phyloP scores from a whole-genome alignment of 345 rosid species.

The Pugionium dolabratum region DNA sequence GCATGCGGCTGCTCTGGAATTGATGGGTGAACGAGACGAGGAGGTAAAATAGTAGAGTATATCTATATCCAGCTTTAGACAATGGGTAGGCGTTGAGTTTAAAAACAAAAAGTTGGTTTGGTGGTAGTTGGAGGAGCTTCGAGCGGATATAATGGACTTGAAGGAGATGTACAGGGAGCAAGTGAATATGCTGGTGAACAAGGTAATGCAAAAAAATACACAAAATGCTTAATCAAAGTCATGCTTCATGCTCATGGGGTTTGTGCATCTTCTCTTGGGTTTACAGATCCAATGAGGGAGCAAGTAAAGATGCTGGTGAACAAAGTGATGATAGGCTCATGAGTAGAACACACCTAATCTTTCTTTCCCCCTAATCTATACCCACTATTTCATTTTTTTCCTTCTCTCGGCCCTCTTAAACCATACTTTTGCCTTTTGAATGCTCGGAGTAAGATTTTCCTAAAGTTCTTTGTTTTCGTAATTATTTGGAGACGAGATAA shows the following conservation, averaged over 20 bases:
- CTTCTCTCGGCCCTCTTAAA: background rate
- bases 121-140: conserved; percentile 95
- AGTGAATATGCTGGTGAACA: conserved; percentile 94
- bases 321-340: conserved; percentile 23
- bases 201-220: conserved; percentile 50
- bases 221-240: conserved; percentile 10
- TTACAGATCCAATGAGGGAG: conserved; percentile 39
- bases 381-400: background rate
- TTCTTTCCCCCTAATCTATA: conserved; percentile 23
- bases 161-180: conserved; percentile 99
- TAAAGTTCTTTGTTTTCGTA: conserved; percentile 2
- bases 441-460: background rate
- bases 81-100: conserved; percentile 12
- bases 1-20: conserved; percentile 95
- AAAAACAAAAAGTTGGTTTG: conserved; percentile 26
- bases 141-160: conserved; percentile 91
- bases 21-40: conserved; percentile 99
- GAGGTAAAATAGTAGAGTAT: conserved; percentile 56
- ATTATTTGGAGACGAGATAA: conserved; percentile 23
- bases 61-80: conserved; percentile 1
- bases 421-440: background rate
- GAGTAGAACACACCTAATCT: conserved; percentile 11
- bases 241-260: conserved; percentile 24
- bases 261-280: conserved; percentile 7
- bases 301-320: conserved; percentile 18